These are phyloP conservation scores for Salix purpurea DNA, from an alignment of 345 rosid species.

Conservation along the genomic window DNA sequence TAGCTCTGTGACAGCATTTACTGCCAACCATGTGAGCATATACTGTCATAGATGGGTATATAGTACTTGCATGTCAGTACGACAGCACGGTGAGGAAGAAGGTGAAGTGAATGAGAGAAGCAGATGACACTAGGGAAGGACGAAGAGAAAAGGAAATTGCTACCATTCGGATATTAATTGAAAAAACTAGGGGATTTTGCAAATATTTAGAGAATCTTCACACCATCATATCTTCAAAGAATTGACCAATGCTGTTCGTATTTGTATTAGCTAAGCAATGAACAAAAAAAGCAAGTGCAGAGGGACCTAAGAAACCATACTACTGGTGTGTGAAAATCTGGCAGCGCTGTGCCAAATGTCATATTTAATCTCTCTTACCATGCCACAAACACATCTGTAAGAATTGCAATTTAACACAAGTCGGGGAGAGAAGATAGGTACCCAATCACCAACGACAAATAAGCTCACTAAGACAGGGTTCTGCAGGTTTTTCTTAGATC, in stretches of 20 bases:
- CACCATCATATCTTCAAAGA: not conserved
- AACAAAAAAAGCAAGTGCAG: not conserved
- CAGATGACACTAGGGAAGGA: not conserved
- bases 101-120: not conserved
- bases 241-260: not conserved
- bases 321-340: not conserved
- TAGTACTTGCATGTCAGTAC: not conserved
- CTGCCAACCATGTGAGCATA: no score
- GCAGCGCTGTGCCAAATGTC: not conserved
- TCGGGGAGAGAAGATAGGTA: not conserved
- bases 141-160: not conserved
- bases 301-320: not conserved
- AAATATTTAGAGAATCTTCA: not conserved
- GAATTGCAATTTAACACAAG: not conserved
- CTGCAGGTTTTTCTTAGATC: conserved; percentile 36
- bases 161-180: not conserved
- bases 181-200: not conserved
- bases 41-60: not conserved
- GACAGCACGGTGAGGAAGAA: not conserved
- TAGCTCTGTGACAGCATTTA: not conserved
- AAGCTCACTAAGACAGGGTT: conserved; percentile 40
- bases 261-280: not conserved
- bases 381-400: not conserved
- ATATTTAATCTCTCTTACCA: not conserved
- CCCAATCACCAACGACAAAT: conserved; percentile 43